A percentile compares a stretch with the other conserved stretches of the same genome.
phyloP scores from a whole-genome alignment of 129 eudicot genomes.

The Centaurea solstitialis region DNA sequence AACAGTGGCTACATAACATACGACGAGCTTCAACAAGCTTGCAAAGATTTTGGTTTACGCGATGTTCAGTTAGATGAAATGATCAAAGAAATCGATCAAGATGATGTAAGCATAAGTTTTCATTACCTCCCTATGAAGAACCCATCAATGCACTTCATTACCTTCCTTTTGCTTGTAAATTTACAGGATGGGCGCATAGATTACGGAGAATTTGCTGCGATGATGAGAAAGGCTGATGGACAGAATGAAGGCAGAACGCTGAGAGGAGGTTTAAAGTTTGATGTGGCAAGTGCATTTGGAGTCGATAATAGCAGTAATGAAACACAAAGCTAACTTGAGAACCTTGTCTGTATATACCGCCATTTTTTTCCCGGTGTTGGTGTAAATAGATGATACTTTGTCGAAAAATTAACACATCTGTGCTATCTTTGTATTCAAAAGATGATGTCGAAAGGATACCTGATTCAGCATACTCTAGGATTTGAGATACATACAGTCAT shows the following conservation, averaged over 20 bases:
- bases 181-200: constrained; percentile 50
- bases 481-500: not conserved
- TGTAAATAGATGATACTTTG: not conserved
- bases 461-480: not conserved
- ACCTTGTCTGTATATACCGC: not conserved
- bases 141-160: not conserved
- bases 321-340: constrained; percentile 1
- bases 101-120: constrained; percentile 29
- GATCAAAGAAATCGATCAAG: constrained; percentile 47
- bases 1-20: constrained; percentile 59
- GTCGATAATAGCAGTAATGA: constrained; percentile 7
- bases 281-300: constrained; percentile 37
- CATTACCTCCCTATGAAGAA: not conserved
- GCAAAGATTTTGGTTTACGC: constrained; percentile 48
- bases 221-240: constrained; percentile 50
- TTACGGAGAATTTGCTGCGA: constrained; percentile 43
- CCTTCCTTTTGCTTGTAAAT: not conserved
- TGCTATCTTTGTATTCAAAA: not conserved
- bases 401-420: not conserved
- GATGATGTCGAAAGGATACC: not conserved
- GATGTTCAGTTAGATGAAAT: constrained; percentile 43
- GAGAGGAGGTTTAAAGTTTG: constrained; percentile 35
- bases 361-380: not conserved
- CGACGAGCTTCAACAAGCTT: constrained; percentile 62
- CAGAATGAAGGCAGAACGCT: constrained; percentile 36